Evolutionary conservation across 2,329 filamentous ascomycete genomes (phyloP).

Genomic region (Colletotrichum liriopes): DNA sequence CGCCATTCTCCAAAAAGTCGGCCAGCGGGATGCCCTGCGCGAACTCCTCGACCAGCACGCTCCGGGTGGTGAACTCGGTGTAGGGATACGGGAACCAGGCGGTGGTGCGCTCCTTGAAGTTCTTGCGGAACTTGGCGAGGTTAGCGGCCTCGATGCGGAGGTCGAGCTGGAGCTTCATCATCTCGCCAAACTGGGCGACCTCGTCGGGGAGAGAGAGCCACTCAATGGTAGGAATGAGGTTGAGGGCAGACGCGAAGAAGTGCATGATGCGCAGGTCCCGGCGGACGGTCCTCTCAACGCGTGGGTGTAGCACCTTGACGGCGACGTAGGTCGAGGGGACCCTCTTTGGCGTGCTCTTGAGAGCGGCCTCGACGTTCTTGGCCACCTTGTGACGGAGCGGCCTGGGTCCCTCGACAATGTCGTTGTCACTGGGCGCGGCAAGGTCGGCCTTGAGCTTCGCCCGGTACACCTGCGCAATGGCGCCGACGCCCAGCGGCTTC

Average conservation of each 20-base stretch:
- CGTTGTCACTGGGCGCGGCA: slow-evolving; percentile 73
- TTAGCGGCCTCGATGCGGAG: slow-evolving; percentile 96
- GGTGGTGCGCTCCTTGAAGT: slow-evolving; percentile 90
- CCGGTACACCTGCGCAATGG: slow-evolving; percentile 98
- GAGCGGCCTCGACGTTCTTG: slow-evolving; percentile 86
- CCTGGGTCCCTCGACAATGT: slow-evolving; percentile 66
- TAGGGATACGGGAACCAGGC: slow-evolving; percentile 99
- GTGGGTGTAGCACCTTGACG: slow-evolving; percentile 94
- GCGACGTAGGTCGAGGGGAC: slow-evolving; percentile 95
- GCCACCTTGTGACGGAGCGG: slow-evolving; percentile 77
- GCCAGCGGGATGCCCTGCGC: slow-evolving; percentile 93
- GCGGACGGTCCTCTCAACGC: slow-evolving; percentile 90
- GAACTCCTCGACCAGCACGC: slow-evolving; percentile 95
- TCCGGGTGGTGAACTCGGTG: slow-evolving; percentile 90
- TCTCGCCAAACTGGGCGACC: slow-evolving; percentile 93
- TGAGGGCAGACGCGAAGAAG: slow-evolving; percentile 89
- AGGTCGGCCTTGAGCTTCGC: slow-evolving; percentile 90
- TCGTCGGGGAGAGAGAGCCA: slow-evolving; percentile 98
- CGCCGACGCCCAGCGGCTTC: slow-evolving; percentile 90
- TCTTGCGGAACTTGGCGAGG: slow-evolving; percentile 86
- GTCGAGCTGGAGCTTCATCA: slow-evolving; percentile 99
- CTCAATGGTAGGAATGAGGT: slow-evolving; percentile 92
- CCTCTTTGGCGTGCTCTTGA: slow-evolving; percentile 88
- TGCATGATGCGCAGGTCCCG: slow-evolving; percentile 94
- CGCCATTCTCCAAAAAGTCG: slow-evolving; percentile 91